Base-by-base conservation (phyloP, 768 basidiomycete species). In the Gloeopeniophorella convolvens region DNA sequence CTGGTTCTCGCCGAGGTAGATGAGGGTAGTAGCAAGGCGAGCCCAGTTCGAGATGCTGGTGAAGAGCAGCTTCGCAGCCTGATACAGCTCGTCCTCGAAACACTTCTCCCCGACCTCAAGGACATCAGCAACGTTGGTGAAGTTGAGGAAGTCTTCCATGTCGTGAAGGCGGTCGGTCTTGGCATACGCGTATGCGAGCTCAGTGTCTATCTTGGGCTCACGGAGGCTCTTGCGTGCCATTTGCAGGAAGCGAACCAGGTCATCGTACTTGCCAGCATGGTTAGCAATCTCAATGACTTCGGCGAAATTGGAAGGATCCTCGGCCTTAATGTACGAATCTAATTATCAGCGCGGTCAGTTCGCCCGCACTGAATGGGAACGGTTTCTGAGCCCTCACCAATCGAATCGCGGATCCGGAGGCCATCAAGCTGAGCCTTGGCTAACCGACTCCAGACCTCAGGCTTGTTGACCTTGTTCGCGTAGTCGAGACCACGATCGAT, bases 341-440 rank as follows among this genome's bases (percentile, higher is more conserved):
- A 58, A 46, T 41, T 20, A 45, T 27, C 15, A 13, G 34, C 41
- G 5, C 48, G 30, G 20, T 40, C 11, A 23, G 45, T 45, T 11
- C 3, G 24, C n/a, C 11, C 20, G 33, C 30, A 18, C 37, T 42
- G 32, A 53, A 10, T 24, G 27, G 58, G n/a, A 56, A 36, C 9
- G 47, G 42, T 18, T 13, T n/a, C 31, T 23, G 21, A 2, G 30
- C 13, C n/a, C 35, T 20, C 59, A 91, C 89, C 92, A 59, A 99
- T 97, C 11, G 95, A 82, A 61, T 99, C 95, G 70, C 97, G 98
- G 72, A 99, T 89, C 35, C 96, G 89, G 43, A 98, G 79, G 58
- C 96, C 96, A 64, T 99, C 96, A 42, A 99, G 79, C 66, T 99
- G 96, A 18, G 96, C 96, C 68, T 99, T 99, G n/a, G 89, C 96